Base-by-base conservation (phyloP, 352 stramenopile genomes). In the Phytophthora pluvialis region DNA sequence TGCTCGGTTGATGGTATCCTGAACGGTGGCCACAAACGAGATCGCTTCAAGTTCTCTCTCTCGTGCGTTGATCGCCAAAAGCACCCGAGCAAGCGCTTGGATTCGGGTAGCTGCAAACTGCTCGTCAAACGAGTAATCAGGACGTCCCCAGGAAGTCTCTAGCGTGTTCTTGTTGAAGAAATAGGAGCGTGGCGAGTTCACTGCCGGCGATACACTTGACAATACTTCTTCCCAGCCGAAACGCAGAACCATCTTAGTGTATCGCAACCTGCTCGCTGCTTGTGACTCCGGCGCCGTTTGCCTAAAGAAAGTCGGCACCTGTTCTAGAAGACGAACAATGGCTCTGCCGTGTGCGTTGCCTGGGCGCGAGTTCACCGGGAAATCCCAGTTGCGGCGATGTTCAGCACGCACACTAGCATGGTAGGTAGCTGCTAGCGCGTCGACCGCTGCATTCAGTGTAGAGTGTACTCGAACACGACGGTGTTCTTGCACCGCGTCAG, bases 171-270 rank as follows among this genome's bases (percentile, higher is more conserved):
- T 35, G 51, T 92, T 77, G 67, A 81, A 80, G 46, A 81, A 93
- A 43, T 86, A 93, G 1, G 60, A 9, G 3, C 33, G 66, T 44
- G 52, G 15, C 15, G 33, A 26, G 15, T 32, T 50, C 9, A 25
- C n/a, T 11, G 10, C 25, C 16, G 50, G 32, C 18, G 29, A 1
- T 44, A 16, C 11, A 56, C 28, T 26, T 15, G 55, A 15, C 10
- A 63, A 49, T 12, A 85, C 43, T 44, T 81, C 64, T 59, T 75
- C 67, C 87, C 87, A 95, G 10, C 85, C 85, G 46, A 93, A 94
- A 6, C 81, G 82, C 40, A 91, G 58, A 32, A 67, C 73, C 15
- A 77, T 78, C 15, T 70, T 75, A 1, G 87, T 93, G 54, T 78
- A 88, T 31, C 47, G 40, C 18, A 95, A 50, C 3, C 39, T 62